These are phyloP conservation scores for Debaryomyces sp. DNA, from an alignment of 1,139 yeast genomes.

Conservation along the genomic window DNA sequence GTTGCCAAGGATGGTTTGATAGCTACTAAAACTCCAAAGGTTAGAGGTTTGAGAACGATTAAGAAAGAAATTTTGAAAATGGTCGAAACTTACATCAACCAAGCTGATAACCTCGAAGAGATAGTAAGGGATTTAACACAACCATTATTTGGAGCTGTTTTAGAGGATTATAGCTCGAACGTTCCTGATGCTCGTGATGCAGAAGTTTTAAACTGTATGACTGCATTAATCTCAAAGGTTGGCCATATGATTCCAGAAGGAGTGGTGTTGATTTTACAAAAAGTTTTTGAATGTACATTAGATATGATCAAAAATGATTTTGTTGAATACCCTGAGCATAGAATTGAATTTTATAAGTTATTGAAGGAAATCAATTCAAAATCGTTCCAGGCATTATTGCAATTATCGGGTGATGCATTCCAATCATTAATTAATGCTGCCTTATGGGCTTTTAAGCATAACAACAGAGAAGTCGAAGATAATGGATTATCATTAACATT, in stretches of 20 bases:
- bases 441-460: conserved; percentile 97
- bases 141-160: conserved; percentile 80
- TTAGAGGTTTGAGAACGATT: conserved; percentile 92
- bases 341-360: conserved; percentile 92
- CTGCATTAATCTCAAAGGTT: conserved; percentile 83
- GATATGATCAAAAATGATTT: conserved; percentile 95
- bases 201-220: conserved; percentile 93
- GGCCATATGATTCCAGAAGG: conserved; percentile 91
- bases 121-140: conserved; percentile 83
- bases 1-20: conserved; percentile 80
- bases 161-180: conserved; percentile 85
- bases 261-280: conserved; percentile 82
- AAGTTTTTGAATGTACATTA: conserved; percentile 91
- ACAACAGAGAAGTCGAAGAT: conserved; percentile 92
- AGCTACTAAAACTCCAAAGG: conserved; percentile 94
- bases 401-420: conserved; percentile 91
- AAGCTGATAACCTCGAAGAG: conserved; percentile 85
- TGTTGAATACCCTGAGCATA: conserved; percentile 95
- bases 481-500: conserved; percentile 77
- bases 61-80: conserved; percentile 91
- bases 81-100: conserved; percentile 84
- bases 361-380: conserved; percentile 84
- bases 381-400: conserved; percentile 82
- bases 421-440: conserved; percentile 91
- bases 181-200: conserved; percentile 98